Evolutionary conservation across 495 filamentous ascomycete genomes (phyloP).

Genomic region (Lasiosphaeris hirsuta): DNA sequence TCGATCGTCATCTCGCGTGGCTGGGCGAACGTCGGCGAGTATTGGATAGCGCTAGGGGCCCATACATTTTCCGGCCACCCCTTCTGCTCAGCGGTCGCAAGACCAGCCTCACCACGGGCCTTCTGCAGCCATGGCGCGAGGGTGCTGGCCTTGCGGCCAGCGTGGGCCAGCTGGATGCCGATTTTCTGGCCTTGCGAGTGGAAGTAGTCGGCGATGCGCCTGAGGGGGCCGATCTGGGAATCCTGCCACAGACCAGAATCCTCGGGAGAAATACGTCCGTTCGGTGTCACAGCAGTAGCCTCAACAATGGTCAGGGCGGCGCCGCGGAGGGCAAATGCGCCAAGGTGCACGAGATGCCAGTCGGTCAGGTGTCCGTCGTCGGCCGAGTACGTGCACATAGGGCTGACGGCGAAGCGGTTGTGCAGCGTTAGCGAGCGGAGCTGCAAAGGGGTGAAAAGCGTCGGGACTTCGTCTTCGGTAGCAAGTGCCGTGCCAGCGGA

Average conservation of each 20-base stretch:
- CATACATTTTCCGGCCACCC: slow-evolving; percentile 68
- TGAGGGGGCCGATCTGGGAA: slow-evolving; percentile 61
- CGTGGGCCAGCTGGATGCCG: slow-evolving; percentile 73
- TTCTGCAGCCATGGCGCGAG: slow-evolving; percentile 61
- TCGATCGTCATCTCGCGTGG: slow-evolving; percentile 47
- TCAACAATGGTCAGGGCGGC: slow-evolving; percentile 68
- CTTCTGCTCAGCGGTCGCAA: slow-evolving; percentile 42
- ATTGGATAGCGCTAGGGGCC: slow-evolving; percentile 48
- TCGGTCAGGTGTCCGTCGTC: slow-evolving; percentile 39
- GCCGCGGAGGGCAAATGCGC: slow-evolving; percentile 61
- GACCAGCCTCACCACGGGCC: slow-evolving; percentile 25
- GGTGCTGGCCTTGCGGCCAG: slow-evolving; percentile 69
- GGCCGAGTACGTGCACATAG: slow-evolving; percentile 66
- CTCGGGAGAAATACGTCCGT: slow-evolving; percentile 76
- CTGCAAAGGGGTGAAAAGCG: slow-evolving; percentile 60
- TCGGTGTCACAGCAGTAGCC: slow-evolving; percentile 64
- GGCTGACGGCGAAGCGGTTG: slow-evolving; percentile 55
- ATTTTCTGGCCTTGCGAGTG: slow-evolving; percentile 68
- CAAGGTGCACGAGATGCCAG: slow-evolving; percentile 39
- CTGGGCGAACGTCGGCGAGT: slow-evolving; percentile 28
- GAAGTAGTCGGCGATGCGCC: slow-evolving; percentile 62
- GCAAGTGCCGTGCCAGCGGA: no score
- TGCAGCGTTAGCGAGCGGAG: slow-evolving; percentile 57
- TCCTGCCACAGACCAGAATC: slow-evolving; percentile 73
- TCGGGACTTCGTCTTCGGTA: slow-evolving; percentile 40